Evolutionary conservation across 192 early-diverging fungal species (phyloP).

Genomic region (Pecoramyces ruminantium): DNA sequence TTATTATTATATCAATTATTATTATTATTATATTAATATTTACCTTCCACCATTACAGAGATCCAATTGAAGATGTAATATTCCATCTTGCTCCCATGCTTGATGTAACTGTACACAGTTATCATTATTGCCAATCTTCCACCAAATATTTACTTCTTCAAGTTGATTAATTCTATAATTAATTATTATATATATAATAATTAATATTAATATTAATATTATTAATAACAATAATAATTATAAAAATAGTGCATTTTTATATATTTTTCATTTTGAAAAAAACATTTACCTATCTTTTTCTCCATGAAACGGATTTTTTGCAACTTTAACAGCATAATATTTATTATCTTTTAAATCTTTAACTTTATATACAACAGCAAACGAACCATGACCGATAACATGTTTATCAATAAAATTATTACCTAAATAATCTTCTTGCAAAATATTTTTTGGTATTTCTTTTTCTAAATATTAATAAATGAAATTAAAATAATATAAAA

Average conservation of each 20-base stretch:
- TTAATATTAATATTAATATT: too few species aligned
- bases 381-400: not conserved
- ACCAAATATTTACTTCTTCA: not conserved
- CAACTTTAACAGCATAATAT: not conserved
- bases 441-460: not conserved
- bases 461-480: not conserved
- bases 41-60: not conserved
- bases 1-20: too few species aligned
- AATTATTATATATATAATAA: not conserved
- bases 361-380: not conserved
- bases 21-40: not conserved
- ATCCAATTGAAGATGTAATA: not conserved
- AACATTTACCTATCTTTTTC: not conserved
- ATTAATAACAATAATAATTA: too few species aligned
- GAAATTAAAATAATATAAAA: too few species aligned
- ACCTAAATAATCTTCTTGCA: not conserved
- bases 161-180: not conserved
- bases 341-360: not conserved
- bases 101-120: not conserved
- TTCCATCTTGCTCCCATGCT: not conserved
- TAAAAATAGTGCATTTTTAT: too few species aligned
- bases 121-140: not conserved
- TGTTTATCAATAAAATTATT: not conserved
- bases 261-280: too few species aligned
- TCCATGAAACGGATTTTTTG: not conserved